phyloP scores from a whole-genome alignment of 768 basidiomycete genomes.

The Cytidiella melzeri region DNA sequence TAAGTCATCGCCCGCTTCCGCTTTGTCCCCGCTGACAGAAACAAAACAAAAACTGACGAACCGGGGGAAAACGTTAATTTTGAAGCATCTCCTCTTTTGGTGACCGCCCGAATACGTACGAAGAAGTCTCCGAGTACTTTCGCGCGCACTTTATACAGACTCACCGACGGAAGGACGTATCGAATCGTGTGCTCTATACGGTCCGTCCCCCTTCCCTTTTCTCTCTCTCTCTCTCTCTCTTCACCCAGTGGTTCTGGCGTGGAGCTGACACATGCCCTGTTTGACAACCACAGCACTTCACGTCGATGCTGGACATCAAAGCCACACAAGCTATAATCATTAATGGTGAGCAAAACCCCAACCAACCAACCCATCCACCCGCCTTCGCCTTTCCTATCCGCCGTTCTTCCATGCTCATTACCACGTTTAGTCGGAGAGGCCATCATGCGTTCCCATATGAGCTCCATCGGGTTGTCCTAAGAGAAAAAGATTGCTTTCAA shows the following conservation, averaged over 20 bases:
- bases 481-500: no score
- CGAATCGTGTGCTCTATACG: slow-evolving; percentile 66
- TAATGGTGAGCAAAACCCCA: slow-evolving; percentile 55
- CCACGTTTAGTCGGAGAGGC: slow-evolving; percentile 23
- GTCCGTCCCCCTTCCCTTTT: slow-evolving; percentile 13
- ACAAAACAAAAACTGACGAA: no score
- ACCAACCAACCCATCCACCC: no score
- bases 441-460: slow-evolving; percentile 25
- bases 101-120: slow-evolving; percentile 74
- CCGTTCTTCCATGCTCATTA: neutral
- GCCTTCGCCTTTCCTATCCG: neutral
- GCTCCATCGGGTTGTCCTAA: slow-evolving; percentile 24
- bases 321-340: slow-evolving; percentile 79
- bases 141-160: slow-evolving; percentile 83
- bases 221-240: neutral
- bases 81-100: slow-evolving; percentile 80
- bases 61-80: no score
- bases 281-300: slow-evolving; percentile 27
- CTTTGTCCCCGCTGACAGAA: no score
- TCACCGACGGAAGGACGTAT: slow-evolving; percentile 73
- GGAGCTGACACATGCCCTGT: no score
- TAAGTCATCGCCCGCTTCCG: slow-evolving; percentile 37
- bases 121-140: slow-evolving; percentile 81
- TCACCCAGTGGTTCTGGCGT: no score
- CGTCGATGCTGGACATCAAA: slow-evolving; percentile 58